Percentiles rank a stretch among this genome's conserved stretches.
Conservation (phyloP, 2,329 filamentous ascomycete genomes). For the Xylariaceae sp. region DNA sequence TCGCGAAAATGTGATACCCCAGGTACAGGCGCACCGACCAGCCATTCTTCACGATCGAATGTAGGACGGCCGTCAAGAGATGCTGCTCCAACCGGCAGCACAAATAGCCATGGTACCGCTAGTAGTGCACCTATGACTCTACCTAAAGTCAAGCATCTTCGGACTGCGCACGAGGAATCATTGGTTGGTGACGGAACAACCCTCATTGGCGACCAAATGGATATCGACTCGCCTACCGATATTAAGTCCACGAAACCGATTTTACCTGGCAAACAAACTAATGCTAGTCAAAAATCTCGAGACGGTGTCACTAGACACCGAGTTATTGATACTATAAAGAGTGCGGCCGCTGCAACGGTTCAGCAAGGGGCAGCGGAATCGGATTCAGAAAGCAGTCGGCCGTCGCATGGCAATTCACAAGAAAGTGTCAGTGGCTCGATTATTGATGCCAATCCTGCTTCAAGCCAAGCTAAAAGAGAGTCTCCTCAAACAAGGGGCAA, state of each 20-base stretch:
- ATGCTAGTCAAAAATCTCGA: not conserved
- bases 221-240: constrained; percentile 12
- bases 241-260: not conserved
- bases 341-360: not conserved
- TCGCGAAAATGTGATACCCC: not conserved
- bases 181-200: constrained; percentile 23
- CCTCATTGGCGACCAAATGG: constrained; percentile 23
- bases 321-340: not conserved
- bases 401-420: not conserved
- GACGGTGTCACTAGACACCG: not conserved
- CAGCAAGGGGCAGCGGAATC: not conserved
- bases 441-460: not conserved
- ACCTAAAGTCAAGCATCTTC: constrained; percentile 6
- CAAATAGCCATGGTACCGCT: not conserved
- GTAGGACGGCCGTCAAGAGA: not conserved
- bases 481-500: not conserved
- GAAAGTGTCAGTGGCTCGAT: not conserved
- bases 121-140: constrained; percentile 5
- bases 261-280: constrained; percentile 4
- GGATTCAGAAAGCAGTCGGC: not conserved
- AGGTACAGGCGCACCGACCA: not conserved
- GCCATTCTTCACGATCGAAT: not conserved
- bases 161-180: not conserved
- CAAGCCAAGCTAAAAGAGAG: constrained; percentile 1
- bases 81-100: not conserved